Evolutionary conservation across 2,329 filamentous ascomycete species (phyloP).

Genomic region (Curvularia eragrostidis): DNA sequence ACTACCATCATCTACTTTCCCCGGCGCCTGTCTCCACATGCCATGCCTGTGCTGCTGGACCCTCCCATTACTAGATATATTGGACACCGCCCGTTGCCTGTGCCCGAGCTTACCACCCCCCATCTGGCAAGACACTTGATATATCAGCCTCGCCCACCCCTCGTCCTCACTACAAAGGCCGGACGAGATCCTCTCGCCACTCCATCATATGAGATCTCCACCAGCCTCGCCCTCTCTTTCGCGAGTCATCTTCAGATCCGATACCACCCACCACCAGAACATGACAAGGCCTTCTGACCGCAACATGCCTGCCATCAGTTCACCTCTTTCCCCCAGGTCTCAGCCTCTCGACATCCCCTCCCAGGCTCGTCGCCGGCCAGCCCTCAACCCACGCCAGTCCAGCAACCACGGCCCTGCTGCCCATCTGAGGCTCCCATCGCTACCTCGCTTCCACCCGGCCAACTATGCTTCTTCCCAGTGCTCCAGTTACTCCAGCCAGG

Average conservation of each 20-base stretch:
- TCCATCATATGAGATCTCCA: conserved; percentile 37
- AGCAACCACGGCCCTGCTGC: conserved; percentile 44
- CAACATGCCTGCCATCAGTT: conserved; percentile 42
- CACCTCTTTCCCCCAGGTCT: conserved; percentile 45
- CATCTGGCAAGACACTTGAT: conserved; percentile 7
- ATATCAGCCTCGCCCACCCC: conserved; percentile 14
- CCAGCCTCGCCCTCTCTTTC: conserved; percentile 31
- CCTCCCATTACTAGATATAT: conserved; percentile 45
- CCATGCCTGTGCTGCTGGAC: conserved; percentile 31
- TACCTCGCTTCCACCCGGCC: conserved; percentile 61
- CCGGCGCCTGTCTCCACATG: conserved; percentile 21
- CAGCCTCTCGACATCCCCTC: conserved; percentile 47
- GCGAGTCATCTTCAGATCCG: conserved; percentile 29
- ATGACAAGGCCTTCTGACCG: conserved; percentile 41
- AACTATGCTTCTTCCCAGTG: conserved; percentile 55
- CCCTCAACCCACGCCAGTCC: conserved; percentile 44
- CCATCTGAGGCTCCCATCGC: conserved; percentile 55
- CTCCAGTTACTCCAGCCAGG: conserved; percentile 49
- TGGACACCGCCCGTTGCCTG: conserved; percentile 35
- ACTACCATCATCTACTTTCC: conserved; percentile 38
- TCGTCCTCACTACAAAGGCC: conserved; percentile 10
- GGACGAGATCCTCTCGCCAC: conserved; percentile 30
- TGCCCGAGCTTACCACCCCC: conserved; percentile 20
- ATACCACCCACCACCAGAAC: conserved; percentile 22
- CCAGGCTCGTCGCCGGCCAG: conserved; percentile 43